phyloP scores from a whole-genome alignment of 2,329 filamentous ascomycete species.

The Fusarium acutatum region DNA sequence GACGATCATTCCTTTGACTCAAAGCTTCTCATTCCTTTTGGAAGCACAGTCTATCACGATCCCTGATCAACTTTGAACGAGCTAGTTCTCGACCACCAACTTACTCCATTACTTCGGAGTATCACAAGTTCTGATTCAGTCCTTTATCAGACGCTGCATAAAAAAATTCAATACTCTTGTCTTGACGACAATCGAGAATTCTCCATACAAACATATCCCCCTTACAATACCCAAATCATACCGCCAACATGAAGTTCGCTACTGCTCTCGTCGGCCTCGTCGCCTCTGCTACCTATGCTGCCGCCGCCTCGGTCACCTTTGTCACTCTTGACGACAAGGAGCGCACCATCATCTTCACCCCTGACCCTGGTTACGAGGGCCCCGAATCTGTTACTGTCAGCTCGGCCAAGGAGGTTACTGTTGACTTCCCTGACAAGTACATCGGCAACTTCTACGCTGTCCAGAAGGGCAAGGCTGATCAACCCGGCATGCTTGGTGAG shows the following conservation, averaged over 20 bases:
- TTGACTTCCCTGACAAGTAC: slow-evolving; percentile 55
- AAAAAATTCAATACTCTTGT: slow-evolving; percentile 33
- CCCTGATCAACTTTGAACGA: slow-evolving; percentile 36
- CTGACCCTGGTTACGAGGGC: slow-evolving; percentile 48
- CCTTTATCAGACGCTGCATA: slow-evolving; percentile 36
- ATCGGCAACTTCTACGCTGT: slow-evolving; percentile 62
- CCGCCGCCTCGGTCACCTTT: slow-evolving; percentile 64
- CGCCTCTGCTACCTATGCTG: slow-evolving; percentile 53
- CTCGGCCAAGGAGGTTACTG: slow-evolving; percentile 49
- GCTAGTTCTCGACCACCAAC: slow-evolving; percentile 40
- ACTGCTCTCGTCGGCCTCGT: slow-evolving; percentile 54
- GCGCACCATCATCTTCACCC: slow-evolving; percentile 62
- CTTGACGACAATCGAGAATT: slow-evolving; percentile 40
- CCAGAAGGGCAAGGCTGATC: slow-evolving; percentile 52
- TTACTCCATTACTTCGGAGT: slow-evolving; percentile 15
- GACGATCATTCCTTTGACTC: slow-evolving; percentile 43
- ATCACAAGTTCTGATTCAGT: slow-evolving; percentile 36
- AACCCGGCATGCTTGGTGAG: slow-evolving; percentile 63
- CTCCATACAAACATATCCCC: slow-evolving; percentile 4
- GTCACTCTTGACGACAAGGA: slow-evolving; percentile 62
- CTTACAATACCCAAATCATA: slow-evolving; percentile 23
- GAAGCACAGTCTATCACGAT: slow-evolving; percentile 40
- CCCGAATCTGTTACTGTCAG: slow-evolving; percentile 52
- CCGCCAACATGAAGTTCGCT: slow-evolving; percentile 64
- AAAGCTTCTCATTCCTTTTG: slow-evolving; percentile 46